These are phyloP conservation scores for Geosmithia morbida DNA, from an alignment of 2,329 filamentous ascomycete species.

Conservation along the genomic window DNA sequence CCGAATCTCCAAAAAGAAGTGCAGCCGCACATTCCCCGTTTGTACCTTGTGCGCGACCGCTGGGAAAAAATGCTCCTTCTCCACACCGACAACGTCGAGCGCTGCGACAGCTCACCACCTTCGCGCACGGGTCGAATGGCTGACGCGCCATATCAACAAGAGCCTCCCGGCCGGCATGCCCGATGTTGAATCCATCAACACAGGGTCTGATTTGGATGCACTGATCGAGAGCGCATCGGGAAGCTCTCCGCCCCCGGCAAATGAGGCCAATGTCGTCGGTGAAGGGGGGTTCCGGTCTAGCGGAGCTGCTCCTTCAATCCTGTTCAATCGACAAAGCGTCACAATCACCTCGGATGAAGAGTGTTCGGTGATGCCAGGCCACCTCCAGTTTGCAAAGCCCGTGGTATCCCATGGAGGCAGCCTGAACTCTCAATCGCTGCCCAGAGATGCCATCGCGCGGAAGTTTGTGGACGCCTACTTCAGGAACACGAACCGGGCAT, in stretches of 20 bases:
- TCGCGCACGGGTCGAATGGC: conserved; percentile 23
- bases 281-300: too few relatives aligned
- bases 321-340: too few relatives aligned
- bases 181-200: conserved; percentile 3
- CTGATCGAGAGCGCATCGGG: background rate
- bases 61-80: conserved; percentile 22
- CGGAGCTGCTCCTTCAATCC: too few relatives aligned
- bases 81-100: conserved; percentile 10
- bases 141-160: conserved; percentile 20
- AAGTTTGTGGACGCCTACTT: conserved; percentile 28
- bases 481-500: conserved; percentile 27
- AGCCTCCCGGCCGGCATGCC: conserved; percentile 6
- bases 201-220: background rate
- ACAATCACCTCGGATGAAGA: too few relatives aligned
- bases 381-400: too few relatives aligned
- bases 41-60: conserved; percentile 24
- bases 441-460: background rate
- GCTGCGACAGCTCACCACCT: conserved; percentile 20
- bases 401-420: too few relatives aligned
- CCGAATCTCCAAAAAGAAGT: conserved; percentile 30
- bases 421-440: background rate
- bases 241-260: too few relatives aligned
- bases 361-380: too few relatives aligned
- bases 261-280: too few relatives aligned
- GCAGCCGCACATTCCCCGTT: conserved; percentile 23